phyloP scores from a whole-genome alignment of 306 rosid genomes.

The Fragaria vesca region DNA sequence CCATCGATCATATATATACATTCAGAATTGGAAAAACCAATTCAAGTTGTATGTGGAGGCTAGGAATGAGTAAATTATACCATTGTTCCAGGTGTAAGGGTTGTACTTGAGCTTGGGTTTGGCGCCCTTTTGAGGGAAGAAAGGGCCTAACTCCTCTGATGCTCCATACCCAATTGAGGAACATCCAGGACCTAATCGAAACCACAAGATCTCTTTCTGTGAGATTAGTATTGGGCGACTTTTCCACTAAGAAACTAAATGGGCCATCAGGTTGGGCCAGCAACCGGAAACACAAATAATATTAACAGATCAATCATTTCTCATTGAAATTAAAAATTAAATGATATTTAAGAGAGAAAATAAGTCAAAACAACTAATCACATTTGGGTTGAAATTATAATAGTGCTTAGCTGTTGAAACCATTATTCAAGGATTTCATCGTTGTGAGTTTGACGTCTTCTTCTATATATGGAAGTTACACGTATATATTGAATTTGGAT shows the following conservation, averaged over 20 bases:
- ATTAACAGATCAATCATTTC: background rate
- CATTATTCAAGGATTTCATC: conserved; percentile 1
- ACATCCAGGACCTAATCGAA: conserved; percentile 77
- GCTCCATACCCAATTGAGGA: conserved; percentile 85
- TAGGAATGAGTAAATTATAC: conserved; percentile 18
- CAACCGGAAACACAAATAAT: background rate
- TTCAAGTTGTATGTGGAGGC: background rate
- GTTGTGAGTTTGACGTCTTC: conserved; percentile 4
- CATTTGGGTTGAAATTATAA: too few relatives aligned
- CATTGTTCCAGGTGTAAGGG: conserved; percentile 77
- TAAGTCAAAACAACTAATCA: background rate
- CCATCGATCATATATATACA: background rate
- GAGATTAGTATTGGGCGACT: background rate
- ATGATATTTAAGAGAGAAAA: background rate
- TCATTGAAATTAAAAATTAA: background rate
- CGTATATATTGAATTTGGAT: background rate
- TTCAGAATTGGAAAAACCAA: background rate
- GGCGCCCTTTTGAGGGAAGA: conserved; percentile 65
- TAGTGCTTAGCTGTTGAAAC: background rate
- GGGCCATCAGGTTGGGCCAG: background rate
- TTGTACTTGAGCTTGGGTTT: conserved; percentile 68
- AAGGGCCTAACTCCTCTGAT: conserved; percentile 91
- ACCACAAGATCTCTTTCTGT: background rate
- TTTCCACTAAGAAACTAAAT: background rate
- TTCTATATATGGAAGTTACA: background rate